A percentile compares a stretch with the other conserved stretches of the same genome.
phyloP scores from a whole-genome alignment of 306 rosid species.

The Pyrus pyrifolia region DNA sequence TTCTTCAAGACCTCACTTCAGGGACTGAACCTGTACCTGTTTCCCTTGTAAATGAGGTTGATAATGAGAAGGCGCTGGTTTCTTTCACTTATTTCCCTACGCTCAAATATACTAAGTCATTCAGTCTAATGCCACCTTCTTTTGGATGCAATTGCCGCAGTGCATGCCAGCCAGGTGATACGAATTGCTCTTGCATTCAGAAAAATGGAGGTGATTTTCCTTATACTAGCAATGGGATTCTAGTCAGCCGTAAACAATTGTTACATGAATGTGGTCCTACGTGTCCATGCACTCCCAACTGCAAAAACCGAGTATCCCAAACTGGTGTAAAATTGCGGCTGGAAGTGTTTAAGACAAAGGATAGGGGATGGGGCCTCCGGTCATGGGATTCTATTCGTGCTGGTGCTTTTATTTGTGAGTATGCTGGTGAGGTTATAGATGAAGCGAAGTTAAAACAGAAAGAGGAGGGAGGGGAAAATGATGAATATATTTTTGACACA shows the following conservation, averaged over 20 bases:
- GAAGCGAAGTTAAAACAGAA: constrained; percentile 14
- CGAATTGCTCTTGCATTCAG: constrained; percentile 49
- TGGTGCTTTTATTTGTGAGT: constrained; percentile 60
- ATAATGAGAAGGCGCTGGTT: constrained; percentile 41
- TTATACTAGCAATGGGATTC: constrained; percentile 39
- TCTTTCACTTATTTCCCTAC: constrained; percentile 45
- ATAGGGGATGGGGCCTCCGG: constrained; percentile 69
- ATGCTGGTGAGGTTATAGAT: constrained; percentile 53
- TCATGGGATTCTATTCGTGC: constrained; percentile 60
- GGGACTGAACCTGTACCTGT: constrained; percentile 51
- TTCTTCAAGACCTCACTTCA: constrained; percentile 46
- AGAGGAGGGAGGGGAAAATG: constrained; percentile 21
- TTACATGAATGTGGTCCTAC: constrained; percentile 58
- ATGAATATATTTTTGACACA: constrained; percentile 54
- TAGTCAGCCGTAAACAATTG: constrained; percentile 42
- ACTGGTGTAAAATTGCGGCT: constrained; percentile 34
- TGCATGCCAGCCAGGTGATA: constrained; percentile 48
- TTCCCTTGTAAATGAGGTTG: constrained; percentile 62
- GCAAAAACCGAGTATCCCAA: constrained; percentile 60
- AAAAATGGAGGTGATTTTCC: constrained; percentile 58
- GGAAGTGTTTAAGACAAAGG: constrained; percentile 57
- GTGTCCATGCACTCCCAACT: constrained; percentile 50
- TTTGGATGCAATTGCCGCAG: constrained; percentile 38
- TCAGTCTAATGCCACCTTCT: constrained; percentile 25
- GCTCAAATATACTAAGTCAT: constrained; percentile 36